Evolutionary conservation across 306 rosid species (phyloP), one percentile per base, ranked within the genome.

Genomic region (Lablab purpureus): DNA sequence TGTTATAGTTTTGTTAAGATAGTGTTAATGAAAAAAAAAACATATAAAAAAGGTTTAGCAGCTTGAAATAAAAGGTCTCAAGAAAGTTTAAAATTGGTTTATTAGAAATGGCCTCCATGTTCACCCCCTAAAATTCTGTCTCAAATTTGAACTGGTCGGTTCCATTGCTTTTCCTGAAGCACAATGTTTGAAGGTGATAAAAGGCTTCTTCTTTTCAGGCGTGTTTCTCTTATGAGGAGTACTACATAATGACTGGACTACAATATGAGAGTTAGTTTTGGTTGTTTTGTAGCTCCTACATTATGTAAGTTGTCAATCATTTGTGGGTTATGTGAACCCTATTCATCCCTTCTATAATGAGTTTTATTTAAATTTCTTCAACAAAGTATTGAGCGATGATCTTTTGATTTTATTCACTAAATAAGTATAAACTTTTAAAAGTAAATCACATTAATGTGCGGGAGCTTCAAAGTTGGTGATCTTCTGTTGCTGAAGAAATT

Each of bases 211-310:
- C 59, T 66, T 78, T 83, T 78, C 73, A 34, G 80, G 83, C 55
- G 21, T 60, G 19, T 73, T 45, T 47, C 76, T 72, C 64, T 78
- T 73, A 67, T 50, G 75, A 55, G 73, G 72, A 73, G 71, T 43
- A 77, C 75, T 77, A 45, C 75, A 71, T 80, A 77, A 64, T 52
- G 78, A 63, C 68, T 71, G 79, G 75, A 51, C 77, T 58, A 58
- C 67, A 77, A 66, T 70, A 14, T 82, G 75, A 80, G 70, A 81
- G 58, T 55, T 50, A 52, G 67, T 63, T 80, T 80, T 51, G 59
- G 36, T 73, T 37, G 15, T 74, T 65, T 71, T 45, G 41, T 74
- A 81, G 64, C 71, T 62, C 75, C 47, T 40, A 30, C 79, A 41
- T 73, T 75, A n/a, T 74, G 76, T 56, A 74, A 66, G 80, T 66